These are phyloP conservation scores for Tilletiaria anomala DNA, from an alignment of 1,284 basidiomycete genomes.

Conservation along the genomic window DNA sequence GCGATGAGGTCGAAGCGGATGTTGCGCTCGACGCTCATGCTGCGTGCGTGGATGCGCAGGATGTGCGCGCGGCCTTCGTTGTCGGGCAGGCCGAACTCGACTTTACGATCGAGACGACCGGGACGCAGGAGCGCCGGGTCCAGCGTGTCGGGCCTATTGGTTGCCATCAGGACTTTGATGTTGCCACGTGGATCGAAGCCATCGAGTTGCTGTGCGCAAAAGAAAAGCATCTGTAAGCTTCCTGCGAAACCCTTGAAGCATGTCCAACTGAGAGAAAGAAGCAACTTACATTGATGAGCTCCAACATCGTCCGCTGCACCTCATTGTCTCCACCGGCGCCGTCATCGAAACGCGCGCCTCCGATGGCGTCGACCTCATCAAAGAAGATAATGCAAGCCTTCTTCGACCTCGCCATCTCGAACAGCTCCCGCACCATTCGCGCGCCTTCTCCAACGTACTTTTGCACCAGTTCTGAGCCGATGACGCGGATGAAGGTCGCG, in stretches of 20 bases:
- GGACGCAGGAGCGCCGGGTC: conserved; percentile 93
- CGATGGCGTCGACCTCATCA: conserved; percentile 93
- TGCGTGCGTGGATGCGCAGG: conserved; percentile 80
- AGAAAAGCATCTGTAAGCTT: not conserved
- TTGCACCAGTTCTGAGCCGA: conserved; percentile 95
- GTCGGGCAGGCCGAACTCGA: conserved; percentile 91
- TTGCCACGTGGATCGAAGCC: conserved; percentile 97
- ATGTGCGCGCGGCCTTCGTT: conserved; percentile 94
- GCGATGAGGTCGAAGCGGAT: conserved; percentile 97
- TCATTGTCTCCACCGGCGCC: conserved; percentile 98
- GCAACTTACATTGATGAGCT: conserved; percentile 63
- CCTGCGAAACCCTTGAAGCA: not conserved
- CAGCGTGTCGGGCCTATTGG: conserved; percentile 95
- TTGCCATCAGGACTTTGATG: conserved; percentile 99
- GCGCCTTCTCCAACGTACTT: conserved; percentile 99
- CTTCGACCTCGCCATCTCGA: conserved; percentile 97
- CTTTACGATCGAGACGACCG: conserved; percentile 83
- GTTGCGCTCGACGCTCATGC: conserved; percentile 93
- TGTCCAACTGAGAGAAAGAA: not conserved
- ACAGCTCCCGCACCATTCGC: conserved; percentile 93
- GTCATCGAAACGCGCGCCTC: conserved; percentile 97
- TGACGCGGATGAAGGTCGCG: conserved; percentile 97
- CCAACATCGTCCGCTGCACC: conserved; percentile 98
- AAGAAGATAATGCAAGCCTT: conserved; percentile 99
- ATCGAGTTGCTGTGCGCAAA: conserved; percentile 48